Conservation (phyloP, 495 filamentous ascomycete genomes). For the Penicillium salamii region DNA sequence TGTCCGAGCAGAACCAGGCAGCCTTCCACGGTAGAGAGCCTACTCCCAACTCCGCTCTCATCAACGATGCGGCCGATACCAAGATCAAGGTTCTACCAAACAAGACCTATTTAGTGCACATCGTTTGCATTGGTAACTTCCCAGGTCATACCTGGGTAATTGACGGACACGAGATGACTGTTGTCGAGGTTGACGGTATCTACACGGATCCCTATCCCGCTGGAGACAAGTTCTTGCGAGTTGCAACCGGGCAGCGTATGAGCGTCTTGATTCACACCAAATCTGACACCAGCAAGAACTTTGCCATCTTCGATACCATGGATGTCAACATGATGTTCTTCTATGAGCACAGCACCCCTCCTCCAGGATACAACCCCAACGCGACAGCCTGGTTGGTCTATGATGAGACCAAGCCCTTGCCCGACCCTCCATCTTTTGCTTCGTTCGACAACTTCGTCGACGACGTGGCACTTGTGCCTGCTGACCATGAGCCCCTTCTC, state of each 20-base stretch:
- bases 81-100: slow-evolving; percentile 44
- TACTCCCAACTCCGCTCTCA: slow-evolving; percentile 61
- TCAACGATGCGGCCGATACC: slow-evolving; percentile 59
- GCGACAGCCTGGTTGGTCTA: slow-evolving; percentile 80
- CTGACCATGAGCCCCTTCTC: slow-evolving; percentile 55
- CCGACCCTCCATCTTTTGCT: slow-evolving; percentile 49
- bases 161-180: slow-evolving; percentile 54
- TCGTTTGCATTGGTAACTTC: slow-evolving; percentile 65
- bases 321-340: slow-evolving; percentile 55
- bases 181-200: slow-evolving; percentile 76
- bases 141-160: slow-evolving; percentile 54
- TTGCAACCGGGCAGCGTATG: slow-evolving; percentile 69
- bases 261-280: slow-evolving; percentile 63
- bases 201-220: slow-evolving; percentile 53
- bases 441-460: slow-evolving; percentile 62
- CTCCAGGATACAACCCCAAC: slow-evolving; percentile 58
- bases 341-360: slow-evolving; percentile 32
- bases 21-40: slow-evolving; percentile 51
- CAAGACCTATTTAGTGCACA: slow-evolving; percentile 63
- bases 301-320: slow-evolving; percentile 56
- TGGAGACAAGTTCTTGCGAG: slow-evolving; percentile 54
- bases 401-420: slow-evolving; percentile 56
- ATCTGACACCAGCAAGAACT: slow-evolving; percentile 41
- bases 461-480: slow-evolving; percentile 67
- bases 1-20: slow-evolving; percentile 49